Percentiles rank a stretch among this genome's conserved stretches.
These are phyloP conservation scores for Mycena belliarum DNA, from an alignment of 768 basidiomycete genomes.

Conservation along the genomic window DNA sequence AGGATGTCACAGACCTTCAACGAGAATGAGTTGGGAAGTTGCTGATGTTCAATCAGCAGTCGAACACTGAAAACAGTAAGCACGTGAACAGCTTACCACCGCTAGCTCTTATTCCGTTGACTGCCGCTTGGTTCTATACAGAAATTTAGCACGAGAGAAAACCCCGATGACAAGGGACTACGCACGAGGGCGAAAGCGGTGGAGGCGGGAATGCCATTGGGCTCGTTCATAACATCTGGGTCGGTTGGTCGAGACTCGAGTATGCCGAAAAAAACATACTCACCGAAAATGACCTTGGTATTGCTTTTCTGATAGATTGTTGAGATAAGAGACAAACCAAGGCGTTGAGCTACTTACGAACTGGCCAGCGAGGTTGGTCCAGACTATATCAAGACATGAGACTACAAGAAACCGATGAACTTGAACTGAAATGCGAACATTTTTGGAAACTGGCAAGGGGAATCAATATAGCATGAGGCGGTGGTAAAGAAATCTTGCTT, in stretches of 20 bases:
- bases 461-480: neutral
- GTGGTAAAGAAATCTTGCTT: slow-evolving; percentile 22
- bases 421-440: slow-evolving; percentile 36
- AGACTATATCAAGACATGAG: slow-evolving; percentile 37
- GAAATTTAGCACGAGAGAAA: neutral
- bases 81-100: slow-evolving; percentile 34
- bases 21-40: slow-evolving; percentile 53
- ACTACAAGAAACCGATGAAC: neutral
- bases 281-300: slow-evolving; percentile 57
- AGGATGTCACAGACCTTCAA: slow-evolving; percentile 35
- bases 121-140: slow-evolving; percentile 57
- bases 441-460: slow-evolving; percentile 43
- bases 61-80: neutral
- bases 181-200: slow-evolving; percentile 52
- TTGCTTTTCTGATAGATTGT: slow-evolving; percentile 41
- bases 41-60: slow-evolving; percentile 30
- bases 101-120: slow-evolving; percentile 62
- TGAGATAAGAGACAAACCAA: neutral
- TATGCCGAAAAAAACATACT: neutral
- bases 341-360: slow-evolving; percentile 42
- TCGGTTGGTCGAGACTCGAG: neutral
- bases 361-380: slow-evolving; percentile 55
- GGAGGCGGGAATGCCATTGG: slow-evolving; percentile 55
- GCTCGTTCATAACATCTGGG: slow-evolving; percentile 65
- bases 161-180: neutral